Base-by-base conservation (phyloP, 2,329 filamentous ascomycete genomes). In the Cercospora janseana region DNA sequence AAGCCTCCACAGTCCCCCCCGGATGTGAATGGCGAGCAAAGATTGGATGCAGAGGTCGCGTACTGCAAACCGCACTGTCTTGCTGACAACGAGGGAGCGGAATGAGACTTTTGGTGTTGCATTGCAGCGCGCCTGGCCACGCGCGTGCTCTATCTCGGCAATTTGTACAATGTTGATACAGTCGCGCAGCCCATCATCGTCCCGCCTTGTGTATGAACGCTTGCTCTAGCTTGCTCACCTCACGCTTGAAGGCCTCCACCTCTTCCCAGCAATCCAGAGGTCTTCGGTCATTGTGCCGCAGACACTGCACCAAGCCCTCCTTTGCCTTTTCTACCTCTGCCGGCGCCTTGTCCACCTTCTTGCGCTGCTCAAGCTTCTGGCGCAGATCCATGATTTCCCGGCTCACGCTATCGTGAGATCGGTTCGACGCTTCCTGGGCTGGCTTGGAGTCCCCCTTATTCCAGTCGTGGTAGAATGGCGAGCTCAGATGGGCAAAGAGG, bases 181-280 rank as follows among this genome's bases (percentile, higher is more conserved):
- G 21, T 40, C 24, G n/a, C n/a, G n/a, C n/a, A n/a, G n/a, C n/a
- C n/a, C n/a, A n/a, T 49, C 41, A 55, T 35, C 52, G 38, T 18
- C 88, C 79, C 49, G 94, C 83, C 74, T 85, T 88, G 66, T 94
- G 86, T 27, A 96, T 88, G 82, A 94, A 97, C 20, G 78, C 78
- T 72, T 82, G 85, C 80, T 96, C 92, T 71, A 96, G 71, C 74
- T 82, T 83, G 61, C 87, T 82, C 43, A 97, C 91, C 77, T 95
- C 88, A 63, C 80, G 79, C 81, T 91, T 95, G 72, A 97, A 97
- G 15, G 77, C 78, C 74, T 94, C 86, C 18, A 96, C 89, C 79
- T 96, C 90, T 71, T 84, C 80, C 87, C 88, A 96, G 79, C 92
- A 97, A 75, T 96, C 88, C 67, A 96, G 75, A 68, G 92, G 91